Evolutionary conservation across 768 basidiomycete species (phyloP), one percentile per base, ranked within the genome.

Genomic region (Tricholoma sp.): DNA sequence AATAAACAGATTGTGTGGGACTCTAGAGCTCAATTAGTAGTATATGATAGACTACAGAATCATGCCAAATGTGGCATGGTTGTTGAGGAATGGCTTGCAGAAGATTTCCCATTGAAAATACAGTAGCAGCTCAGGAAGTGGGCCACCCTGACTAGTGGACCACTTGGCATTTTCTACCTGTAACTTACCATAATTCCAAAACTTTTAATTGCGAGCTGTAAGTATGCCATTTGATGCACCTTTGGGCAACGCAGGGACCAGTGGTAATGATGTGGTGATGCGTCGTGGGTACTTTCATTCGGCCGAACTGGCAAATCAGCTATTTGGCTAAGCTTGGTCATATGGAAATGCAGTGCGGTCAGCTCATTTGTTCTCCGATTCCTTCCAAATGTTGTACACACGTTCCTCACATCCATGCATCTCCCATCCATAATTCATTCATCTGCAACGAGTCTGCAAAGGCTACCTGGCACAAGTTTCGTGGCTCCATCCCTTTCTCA

Each of bases 251-350:
- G 7, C 18, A 8, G 22, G 22, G 24, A 24, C 49, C 49, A 27
- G 49, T 16, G 22, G 49, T 16, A 9, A 50, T 50, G 49, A 50
- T 32, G 49, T 51, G 14, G 29, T 51, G 50, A 51, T 51, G 50
- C 12, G 16, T 51, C 11, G 50, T 51, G 29, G 50, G 31, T 19
- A 51, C 31, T 32, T 51, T 51, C 32, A 29, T 32, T 51, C 31
- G 2, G 16, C 50, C 16, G 19, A 51, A 51, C 50, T 19, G 12
- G 50, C 50, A 51, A 51, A 51, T 32, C 18, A 9, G 50, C 50
- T 51, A 51, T 51, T 51, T 51, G 27, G 50, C 50, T 51, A 51
- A 51, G 50, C 50, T 32, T 51, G 29, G 50, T 32, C 14, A 51
- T 51, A 14, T 32, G 27, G 27, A 51, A 31, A 32, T 51, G 29